These are phyloP conservation scores for Chiua virens DNA, from an alignment of 768 basidiomycete genomes.

Conservation along the genomic window DNA sequence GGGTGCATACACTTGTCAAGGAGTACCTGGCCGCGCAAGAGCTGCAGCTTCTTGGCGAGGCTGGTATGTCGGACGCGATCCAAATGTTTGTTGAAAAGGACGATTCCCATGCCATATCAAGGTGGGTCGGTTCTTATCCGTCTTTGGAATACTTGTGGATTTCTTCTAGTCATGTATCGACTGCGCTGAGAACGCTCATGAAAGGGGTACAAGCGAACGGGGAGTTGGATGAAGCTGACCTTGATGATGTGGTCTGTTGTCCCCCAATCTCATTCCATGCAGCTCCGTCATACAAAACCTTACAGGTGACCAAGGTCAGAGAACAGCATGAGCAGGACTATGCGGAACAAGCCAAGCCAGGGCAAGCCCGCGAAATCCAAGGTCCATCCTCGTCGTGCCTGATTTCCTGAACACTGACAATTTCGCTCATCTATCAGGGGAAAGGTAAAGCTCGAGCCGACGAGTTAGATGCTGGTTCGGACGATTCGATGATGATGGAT, in stretches of 20 bases:
- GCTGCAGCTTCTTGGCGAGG: constrained; percentile 85
- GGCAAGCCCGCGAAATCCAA: constrained; percentile 44
- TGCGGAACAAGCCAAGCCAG: constrained; percentile 42
- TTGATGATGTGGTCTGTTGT: constrained; percentile 67
- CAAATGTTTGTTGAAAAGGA: constrained; percentile 97
- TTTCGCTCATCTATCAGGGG: constrained; percentile 32
- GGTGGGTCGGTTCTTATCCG: constrained; percentile 47
- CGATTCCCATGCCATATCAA: constrained; percentile 87
- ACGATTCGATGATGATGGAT: constrained; percentile 80
- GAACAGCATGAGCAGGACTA: constrained; percentile 68
- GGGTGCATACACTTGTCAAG: constrained; percentile 86
- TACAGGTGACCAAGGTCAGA: constrained; percentile 67
- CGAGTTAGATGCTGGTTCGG: constrained; percentile 51
- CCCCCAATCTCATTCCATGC: not conserved
- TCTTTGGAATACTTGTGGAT: not conserved
- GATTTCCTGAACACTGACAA: not conserved
- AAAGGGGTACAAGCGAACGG: constrained; percentile 66
- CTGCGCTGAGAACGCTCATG: constrained; percentile 59
- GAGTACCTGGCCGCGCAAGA: constrained; percentile 94
- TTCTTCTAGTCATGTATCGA: constrained; percentile 60
- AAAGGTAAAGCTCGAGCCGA: constrained; percentile 53
- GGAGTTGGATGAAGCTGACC: constrained; percentile 67
- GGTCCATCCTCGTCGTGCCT: constrained; percentile 29
- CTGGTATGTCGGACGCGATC: constrained; percentile 92
- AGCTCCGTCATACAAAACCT: not conserved